A percentile compares a stretch with the other conserved stretches of the same genome.
Conservation (phyloP, 1,284 basidiomycete species). For the Ceratobasidium sp. region DNA sequence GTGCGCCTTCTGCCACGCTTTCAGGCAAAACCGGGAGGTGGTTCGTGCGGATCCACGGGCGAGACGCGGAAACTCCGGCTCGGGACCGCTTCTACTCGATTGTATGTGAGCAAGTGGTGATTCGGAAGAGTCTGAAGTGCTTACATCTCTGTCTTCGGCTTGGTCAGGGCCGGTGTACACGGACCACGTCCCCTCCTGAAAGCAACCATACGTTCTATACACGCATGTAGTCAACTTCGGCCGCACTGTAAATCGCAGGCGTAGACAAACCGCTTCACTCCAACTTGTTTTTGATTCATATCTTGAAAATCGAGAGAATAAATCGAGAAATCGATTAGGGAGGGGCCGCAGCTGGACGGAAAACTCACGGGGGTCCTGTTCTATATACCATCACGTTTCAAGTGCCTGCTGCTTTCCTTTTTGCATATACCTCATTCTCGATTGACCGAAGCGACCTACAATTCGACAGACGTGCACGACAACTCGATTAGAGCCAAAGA, state of each 20-base stretch:
- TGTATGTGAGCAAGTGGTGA: background rate
- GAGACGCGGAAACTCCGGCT: background rate
- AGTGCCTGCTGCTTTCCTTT: too few relatives aligned
- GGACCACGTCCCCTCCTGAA: slow-evolving; percentile 21
- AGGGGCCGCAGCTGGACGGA: too few relatives aligned
- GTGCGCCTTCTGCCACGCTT: background rate
- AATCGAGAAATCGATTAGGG: too few relatives aligned
- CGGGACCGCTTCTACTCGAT: background rate
- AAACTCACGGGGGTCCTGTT: too few relatives aligned
- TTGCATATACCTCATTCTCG: too few relatives aligned
- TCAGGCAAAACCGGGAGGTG: background rate
- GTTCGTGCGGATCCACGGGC: background rate
- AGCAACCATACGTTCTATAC: slow-evolving; percentile 21
- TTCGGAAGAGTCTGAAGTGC: background rate
- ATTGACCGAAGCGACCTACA: too few relatives aligned
- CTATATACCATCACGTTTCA: too few relatives aligned
- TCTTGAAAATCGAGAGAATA: too few relatives aligned
- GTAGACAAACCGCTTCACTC: background rate
- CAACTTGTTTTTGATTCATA: too few relatives aligned
- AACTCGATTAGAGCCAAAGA: too few relatives aligned
- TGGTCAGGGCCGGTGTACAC: background rate
- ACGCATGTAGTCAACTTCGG: background rate
- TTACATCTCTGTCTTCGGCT: background rate
- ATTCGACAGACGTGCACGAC: too few relatives aligned
- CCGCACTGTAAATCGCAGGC: too few relatives aligned